Conservation (phyloP, 1,284 basidiomycete genomes). For the Anthracocystis setariae region DNA sequence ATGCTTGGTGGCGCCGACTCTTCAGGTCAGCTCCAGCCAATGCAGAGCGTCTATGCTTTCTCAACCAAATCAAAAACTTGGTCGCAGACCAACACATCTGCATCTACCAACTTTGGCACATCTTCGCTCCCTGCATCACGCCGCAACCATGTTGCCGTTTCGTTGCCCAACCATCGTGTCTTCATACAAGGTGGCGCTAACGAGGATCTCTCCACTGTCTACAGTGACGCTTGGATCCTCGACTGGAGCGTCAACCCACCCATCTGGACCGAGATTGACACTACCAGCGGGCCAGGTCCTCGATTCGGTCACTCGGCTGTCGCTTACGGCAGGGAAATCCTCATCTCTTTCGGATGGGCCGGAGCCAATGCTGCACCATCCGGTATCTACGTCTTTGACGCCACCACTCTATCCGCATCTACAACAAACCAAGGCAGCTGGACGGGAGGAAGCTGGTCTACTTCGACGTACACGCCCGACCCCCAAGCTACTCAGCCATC, state of each 20-base stretch:
- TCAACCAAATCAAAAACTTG: slow-evolving; percentile 33
- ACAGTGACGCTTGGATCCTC: slow-evolving; percentile 61
- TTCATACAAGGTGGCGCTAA: slow-evolving; percentile 61
- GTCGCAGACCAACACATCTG: slow-evolving; percentile 30
- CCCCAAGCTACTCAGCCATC: slow-evolving; percentile 17
- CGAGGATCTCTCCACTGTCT: slow-evolving; percentile 52
- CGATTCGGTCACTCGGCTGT: slow-evolving; percentile 60
- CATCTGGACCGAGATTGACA: slow-evolving; percentile 46
- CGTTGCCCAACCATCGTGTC: slow-evolving; percentile 52
- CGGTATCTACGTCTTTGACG: slow-evolving; percentile 52
- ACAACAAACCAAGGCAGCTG: slow-evolving; percentile 32
- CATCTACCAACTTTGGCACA: slow-evolving; percentile 4
- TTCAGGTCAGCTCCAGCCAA: slow-evolving; percentile 45
- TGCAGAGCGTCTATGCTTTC: slow-evolving; percentile 47
- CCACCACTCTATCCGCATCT: slow-evolving; percentile 9
- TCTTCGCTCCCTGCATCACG: slow-evolving; percentile 42
- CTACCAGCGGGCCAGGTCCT: slow-evolving; percentile 40
- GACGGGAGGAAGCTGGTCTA: slow-evolving; percentile 51
- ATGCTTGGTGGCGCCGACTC: slow-evolving; percentile 54
- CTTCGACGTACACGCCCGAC: slow-evolving; percentile 53
- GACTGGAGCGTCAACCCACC: slow-evolving; percentile 59
- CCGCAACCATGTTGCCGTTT: slow-evolving; percentile 59
- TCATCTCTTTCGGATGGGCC: slow-evolving; percentile 56
- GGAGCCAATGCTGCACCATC: slow-evolving; percentile 51
- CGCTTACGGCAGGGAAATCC: slow-evolving; percentile 52